phyloP scores from a whole-genome alignment of 176 grass and related monocot genomes.

The Carex littledalei region DNA sequence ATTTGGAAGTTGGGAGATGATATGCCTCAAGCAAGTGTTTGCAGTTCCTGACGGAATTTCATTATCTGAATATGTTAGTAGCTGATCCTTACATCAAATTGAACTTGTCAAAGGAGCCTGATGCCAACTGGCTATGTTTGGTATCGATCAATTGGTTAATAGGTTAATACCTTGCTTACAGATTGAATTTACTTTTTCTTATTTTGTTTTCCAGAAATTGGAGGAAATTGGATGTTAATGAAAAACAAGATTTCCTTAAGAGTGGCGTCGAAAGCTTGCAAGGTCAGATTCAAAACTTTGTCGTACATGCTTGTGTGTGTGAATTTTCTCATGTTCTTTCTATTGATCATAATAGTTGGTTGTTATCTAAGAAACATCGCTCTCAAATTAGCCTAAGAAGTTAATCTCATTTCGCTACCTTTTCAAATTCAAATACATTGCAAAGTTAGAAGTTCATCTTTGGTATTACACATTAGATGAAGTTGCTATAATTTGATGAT shows the following conservation, averaged over 20 bases:
- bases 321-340: background rate
- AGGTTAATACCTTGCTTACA: too few species aligned
- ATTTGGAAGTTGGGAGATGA: conserved; percentile 31
- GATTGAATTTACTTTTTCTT: too few species aligned
- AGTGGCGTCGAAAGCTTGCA: conserved; percentile 78
- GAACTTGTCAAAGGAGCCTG: background rate
- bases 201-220: background rate
- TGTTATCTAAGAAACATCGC: background rate
- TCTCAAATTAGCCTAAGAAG: too few species aligned
- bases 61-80: conserved; percentile 25
- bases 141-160: background rate
- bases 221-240: conserved; percentile 69
- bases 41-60: conserved; percentile 23
- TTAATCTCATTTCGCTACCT: too few species aligned
- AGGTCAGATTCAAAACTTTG: conserved; percentile 33
- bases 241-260: conserved; percentile 55
- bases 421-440: too few species aligned
- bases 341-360: background rate
- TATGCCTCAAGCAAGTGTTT: conserved; percentile 25
- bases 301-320: background rate
- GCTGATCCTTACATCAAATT: background rate
- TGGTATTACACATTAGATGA: background rate
- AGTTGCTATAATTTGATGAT: background rate
- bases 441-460: too few species aligned
- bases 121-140: background rate